Evolutionary conservation across 148 eudicot genomes (phyloP), one percentile per base, ranked within the genome.

Genomic region (Camellia granthamiana): DNA sequence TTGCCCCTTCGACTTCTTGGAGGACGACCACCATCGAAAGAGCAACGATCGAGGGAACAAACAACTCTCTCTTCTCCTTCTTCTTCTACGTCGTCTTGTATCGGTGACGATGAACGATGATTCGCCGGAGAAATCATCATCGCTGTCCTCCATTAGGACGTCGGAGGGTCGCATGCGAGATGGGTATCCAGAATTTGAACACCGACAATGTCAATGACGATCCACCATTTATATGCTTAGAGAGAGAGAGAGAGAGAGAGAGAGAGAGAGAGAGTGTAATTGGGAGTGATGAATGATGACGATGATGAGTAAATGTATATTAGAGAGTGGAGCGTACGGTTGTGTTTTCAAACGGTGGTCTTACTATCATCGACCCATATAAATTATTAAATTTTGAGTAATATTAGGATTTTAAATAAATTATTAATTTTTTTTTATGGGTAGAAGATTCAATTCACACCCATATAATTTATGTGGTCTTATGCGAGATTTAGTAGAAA

Each of bases 21-120:
- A 78, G 18, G 80, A 73, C 3, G 85, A 69, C 4, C 81, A 72
- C 69, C 86, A 66, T 1, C 88, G 80, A 7, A 60, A 80, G 41
- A 88, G 77, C 18, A 81, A 78, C 59, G 74, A 65, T 16, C 85
- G 78, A 43, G 90, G 90, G 47, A 88, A 81, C 41, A 83, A 80
- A 60, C 88, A 85, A 59, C 56, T 41, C 70, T 81, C 76, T 69
- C 78, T 77, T 84, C 55, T 60, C 75, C 71, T 75, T 56, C 78
- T 16, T 52, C 71, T 75, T 56, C 78, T 16, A 43, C 77, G 77
- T 77, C 70, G 55, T 75, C 78, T 64, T 66, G 77, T 51, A 19
- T 19, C 76, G 11, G 42, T 6, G 47, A 2, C 21, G 21, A 47
- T 64, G 61, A 30, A 30, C 1, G 41, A 44, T 46, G 38, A n/a